Evolutionary conservation across 2,329 filamentous ascomycete species (phyloP), one percentile per base, ranked within the genome.

Genomic region (Aciculosporium take): DNA sequence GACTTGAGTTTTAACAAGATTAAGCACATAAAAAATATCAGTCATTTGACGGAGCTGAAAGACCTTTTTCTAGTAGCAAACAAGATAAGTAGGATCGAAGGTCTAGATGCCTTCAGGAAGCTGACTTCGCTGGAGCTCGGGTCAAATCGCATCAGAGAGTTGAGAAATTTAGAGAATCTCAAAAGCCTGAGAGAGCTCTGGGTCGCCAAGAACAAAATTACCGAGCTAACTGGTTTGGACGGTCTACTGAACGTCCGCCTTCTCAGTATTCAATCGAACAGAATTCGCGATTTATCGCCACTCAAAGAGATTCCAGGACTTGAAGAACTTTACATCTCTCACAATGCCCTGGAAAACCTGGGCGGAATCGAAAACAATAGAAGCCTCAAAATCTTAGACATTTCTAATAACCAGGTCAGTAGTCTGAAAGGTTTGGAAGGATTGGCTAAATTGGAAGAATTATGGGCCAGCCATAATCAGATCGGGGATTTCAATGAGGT

Each of bases 1-100:
- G 91, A 98, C 58, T 71, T 98, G 39, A 93, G 84, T 60, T 98
- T 95, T 74, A 98, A 98, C 69, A 96, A 96, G 68, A 89, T 98
- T 67, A 95, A 94, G 61, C 88, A 95, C 63, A 94, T 98, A 67
- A 94, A 94, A 63, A 79, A 89, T 53, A 67, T 96, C 49, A 72
- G 73, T 44, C 82, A 89, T 53, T 66, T 98, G 45, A 80, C 67
- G 18, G 72, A 86, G 41, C 72, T 96, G 43, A 81, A 72, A 47
- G 86, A 96, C 51, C 59, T 98, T 3, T 98, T 83, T 60, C 84
- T 98, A 52, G 86, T 96, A 38, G 85, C 94, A 56, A 96, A 98
- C 64, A 91, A 91, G 61, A 94, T 98, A 56, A 73, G 74, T 49
- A 79, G 70, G 42, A 95, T 98, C 53, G 89, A 96, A 55, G 81